Conservation (phyloP, 805 yeast species). For the Yarrowia sp. region DNA sequence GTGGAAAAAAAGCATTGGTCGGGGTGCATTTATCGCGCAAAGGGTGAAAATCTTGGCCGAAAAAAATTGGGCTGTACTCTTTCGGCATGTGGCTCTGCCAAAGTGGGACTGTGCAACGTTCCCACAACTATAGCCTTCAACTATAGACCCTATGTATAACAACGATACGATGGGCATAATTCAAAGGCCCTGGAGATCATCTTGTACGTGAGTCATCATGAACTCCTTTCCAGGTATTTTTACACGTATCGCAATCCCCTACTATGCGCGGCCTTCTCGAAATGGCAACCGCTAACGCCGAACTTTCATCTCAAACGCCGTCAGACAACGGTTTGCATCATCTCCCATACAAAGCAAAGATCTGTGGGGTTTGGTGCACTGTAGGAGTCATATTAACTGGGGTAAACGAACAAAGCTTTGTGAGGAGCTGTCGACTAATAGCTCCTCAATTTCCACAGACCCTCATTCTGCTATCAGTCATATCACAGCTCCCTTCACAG, state of each 20-base stretch:
- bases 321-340: constrained; percentile 1
- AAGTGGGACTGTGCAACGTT: not conserved
- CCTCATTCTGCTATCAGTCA: no score
- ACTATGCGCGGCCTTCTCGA: not conserved
- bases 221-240: not conserved
- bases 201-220: no score
- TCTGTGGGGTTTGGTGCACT: constrained; percentile 4
- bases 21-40: constrained; percentile 11
- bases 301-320: constrained; percentile 1
- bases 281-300: constrained; percentile 11
- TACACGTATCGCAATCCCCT: no score
- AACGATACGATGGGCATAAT: no score
- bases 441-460: no score
- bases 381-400: not conserved
- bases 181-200: no score
- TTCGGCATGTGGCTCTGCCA: not conserved
- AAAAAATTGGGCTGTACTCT: not conserved
- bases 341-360: constrained; percentile 7
- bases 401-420: not conserved
- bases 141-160: no score
- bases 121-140: no score
- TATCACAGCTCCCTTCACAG: not conserved
- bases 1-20: not conserved
- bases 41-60: not conserved
- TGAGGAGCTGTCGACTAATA: no score